Conservation (phyloP, 2,329 filamentous ascomycete genomes). For the Colletotrichum sp. region DNA sequence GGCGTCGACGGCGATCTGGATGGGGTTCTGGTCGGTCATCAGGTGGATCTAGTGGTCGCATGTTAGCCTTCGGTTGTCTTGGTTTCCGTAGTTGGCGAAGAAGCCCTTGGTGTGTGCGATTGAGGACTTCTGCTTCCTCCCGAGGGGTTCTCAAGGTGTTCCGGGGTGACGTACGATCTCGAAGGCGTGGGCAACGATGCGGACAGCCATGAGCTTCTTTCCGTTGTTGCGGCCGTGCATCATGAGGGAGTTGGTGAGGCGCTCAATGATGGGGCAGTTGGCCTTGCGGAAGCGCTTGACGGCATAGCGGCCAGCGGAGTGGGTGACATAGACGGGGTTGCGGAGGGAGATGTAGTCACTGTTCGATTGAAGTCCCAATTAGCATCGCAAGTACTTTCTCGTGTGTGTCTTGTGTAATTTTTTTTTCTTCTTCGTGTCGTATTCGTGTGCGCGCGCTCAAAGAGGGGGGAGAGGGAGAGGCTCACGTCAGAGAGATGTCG, state of each 20-base stretch:
- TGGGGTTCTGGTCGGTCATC: conserved; percentile 99
- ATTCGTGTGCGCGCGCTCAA: background rate
- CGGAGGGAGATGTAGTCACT: conserved; percentile 99
- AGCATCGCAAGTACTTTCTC: conserved; percentile 27
- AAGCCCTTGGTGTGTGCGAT: conserved; percentile 15
- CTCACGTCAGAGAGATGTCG: conserved; percentile 97
- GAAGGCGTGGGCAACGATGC: conserved; percentile 98
- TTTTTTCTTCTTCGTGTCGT: conserved; percentile 1
- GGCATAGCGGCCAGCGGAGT: conserved; percentile 98
- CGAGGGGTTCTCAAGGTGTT: background rate
- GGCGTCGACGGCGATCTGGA: conserved; percentile 98
- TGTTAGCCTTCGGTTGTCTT: conserved; percentile 29
- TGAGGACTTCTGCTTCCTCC: background rate
- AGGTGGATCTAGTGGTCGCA: conserved; percentile 81
- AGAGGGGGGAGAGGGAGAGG: background rate
- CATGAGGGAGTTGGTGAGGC: conserved; percentile 99
- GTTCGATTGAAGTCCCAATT: conserved; percentile 33
- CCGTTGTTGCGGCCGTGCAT: conserved; percentile 99
- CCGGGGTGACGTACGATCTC: conserved; percentile 83
- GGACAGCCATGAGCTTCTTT: conserved; percentile 99
- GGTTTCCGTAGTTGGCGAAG: background rate
- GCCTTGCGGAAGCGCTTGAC: conserved; percentile 99
- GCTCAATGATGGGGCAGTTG: conserved; percentile 99
- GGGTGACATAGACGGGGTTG: conserved; percentile 97
- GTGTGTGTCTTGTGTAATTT: background rate